phyloP scores from a whole-genome alignment of 441 rosid genomes.

The Aleurites moluccanus region DNA sequence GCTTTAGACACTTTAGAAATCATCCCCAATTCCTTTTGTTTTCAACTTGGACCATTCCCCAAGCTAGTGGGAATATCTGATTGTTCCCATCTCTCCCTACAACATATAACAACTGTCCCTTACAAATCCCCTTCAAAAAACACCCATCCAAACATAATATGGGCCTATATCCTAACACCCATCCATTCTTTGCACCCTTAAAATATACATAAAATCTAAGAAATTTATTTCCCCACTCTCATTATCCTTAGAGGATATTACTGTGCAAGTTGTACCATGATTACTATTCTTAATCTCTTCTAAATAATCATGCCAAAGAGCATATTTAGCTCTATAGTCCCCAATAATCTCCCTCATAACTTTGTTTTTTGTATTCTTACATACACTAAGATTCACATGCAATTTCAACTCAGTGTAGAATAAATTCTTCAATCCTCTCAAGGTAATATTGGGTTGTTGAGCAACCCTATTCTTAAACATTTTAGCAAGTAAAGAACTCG shows the following conservation, averaged over 20 bases:
- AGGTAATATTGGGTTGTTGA: too few relatives aligned
- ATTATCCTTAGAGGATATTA: too few relatives aligned
- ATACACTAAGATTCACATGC: background rate
- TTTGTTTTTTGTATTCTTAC: background rate
- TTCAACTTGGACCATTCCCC: rapidly evolving
- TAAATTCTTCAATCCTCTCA: background rate
- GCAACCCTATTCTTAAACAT: too few relatives aligned
- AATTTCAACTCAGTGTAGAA: background rate
- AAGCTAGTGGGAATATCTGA: background rate
- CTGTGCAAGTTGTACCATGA: background rate
- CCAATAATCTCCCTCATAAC: background rate
- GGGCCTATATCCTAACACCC: background rate
- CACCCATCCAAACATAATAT: background rate
- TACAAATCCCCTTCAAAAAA: background rate
- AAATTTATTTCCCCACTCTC: background rate
- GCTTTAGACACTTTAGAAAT: background rate
- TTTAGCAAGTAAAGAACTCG: background rate
- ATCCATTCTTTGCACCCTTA: background rate
- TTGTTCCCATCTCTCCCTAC: background rate
- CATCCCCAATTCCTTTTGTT: background rate
- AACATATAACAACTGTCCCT: background rate
- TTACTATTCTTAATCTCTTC: background rate
- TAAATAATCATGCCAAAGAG: background rate
- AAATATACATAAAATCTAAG: background rate
- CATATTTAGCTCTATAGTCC: background rate